Evolutionary conservation across 805 yeast genomes (phyloP).

Genomic region (Pichia membranifaciens): DNA sequence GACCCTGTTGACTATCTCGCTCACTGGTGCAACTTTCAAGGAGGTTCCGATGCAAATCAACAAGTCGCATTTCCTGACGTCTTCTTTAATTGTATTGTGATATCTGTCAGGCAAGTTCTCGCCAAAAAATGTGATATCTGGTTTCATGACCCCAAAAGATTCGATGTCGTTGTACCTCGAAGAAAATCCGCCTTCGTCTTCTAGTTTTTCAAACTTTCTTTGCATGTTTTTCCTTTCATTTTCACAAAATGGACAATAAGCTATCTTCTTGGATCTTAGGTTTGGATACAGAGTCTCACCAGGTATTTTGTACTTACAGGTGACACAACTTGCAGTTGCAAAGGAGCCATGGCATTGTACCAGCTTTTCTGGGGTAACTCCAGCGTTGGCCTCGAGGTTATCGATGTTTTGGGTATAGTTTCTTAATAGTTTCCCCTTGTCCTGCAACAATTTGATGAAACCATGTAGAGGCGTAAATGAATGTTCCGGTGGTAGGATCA

Average conservation of each 20-base stretch:
- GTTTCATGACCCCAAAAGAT: conserved; percentile 79
- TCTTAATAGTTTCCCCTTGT: conserved; percentile 68
- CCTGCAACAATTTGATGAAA: conserved; percentile 68
- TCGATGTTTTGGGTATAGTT: conserved; percentile 92
- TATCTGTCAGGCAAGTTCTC: conserved; percentile 71
- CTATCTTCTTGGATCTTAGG: conserved; percentile 54
- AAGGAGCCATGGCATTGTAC: conserved; percentile 94
- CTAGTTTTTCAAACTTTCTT: conserved; percentile 26
- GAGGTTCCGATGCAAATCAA: conserved; percentile 86
- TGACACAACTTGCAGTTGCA: conserved; percentile 78
- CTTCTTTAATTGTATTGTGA: conserved; percentile 54
- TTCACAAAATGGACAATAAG: conserved; percentile 66
- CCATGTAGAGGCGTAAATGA: conserved; percentile 73
- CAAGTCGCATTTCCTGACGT: conserved; percentile 65
- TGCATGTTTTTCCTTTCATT: conserved; percentile 33
- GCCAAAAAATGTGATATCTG: conserved; percentile 89
- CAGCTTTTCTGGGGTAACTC: conserved; percentile 56
- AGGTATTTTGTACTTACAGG: conserved; percentile 60
- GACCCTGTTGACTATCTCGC: conserved; percentile 73
- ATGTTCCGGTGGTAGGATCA: conserved; percentile 70
- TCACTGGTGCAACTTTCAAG: conserved; percentile 86
- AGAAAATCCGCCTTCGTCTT: conserved; percentile 28
- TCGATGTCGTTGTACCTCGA: conserved; percentile 32
- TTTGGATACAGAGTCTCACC: conserved; percentile 61
- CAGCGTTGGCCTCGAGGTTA: conserved; percentile 77